A percentile compares a stretch with the other conserved stretches of the same genome.
Evolutionary conservation across 805 yeast species (phyloP).

Genomic region (Candida palmyrensis): DNA sequence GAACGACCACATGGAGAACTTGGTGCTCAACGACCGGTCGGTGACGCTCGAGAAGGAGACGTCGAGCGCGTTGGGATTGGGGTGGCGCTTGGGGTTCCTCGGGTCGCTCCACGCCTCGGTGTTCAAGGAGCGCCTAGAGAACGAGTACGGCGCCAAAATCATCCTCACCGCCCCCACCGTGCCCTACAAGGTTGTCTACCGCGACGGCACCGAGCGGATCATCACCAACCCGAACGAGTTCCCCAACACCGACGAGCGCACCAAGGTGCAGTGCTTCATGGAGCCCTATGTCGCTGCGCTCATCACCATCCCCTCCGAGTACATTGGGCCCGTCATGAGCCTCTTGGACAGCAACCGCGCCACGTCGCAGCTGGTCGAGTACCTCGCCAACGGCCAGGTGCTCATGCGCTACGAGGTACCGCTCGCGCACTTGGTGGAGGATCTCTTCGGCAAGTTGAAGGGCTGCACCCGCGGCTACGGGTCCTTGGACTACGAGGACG

Average conservation of each 20-base stretch:
- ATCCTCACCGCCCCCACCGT: conserved; percentile 95
- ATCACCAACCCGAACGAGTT: conserved; percentile 91
- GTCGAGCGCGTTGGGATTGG: conserved; percentile 91
- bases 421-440: conserved; percentile 85
- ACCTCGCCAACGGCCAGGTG: conserved; percentile 76
- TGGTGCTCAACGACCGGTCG: conserved; percentile 87
- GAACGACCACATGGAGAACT: conserved; percentile 84
- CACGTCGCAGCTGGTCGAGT: conserved; percentile 71
- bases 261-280: conserved; percentile 46
- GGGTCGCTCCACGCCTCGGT: conserved; percentile 96
- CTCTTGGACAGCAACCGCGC: conserved; percentile 85
- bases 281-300: conserved; percentile 91
- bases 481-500: conserved; percentile 89
- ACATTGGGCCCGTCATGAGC: conserved; percentile 79
- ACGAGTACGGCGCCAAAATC: conserved; percentile 89
- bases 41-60: conserved; percentile 87
- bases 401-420: conserved; percentile 77
- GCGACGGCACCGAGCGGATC: conserved; percentile 57
- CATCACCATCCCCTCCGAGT: conserved; percentile 88
- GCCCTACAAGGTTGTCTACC: conserved; percentile 74
- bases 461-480: conserved; percentile 91
- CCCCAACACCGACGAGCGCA: conserved; percentile 54
- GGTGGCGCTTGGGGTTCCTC: conserved; percentile 94
- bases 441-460: conserved; percentile 89
- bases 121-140: conserved; percentile 84